Evolutionary conservation across 306 rosid genomes (phyloP), one percentile per base, ranked within the genome.

Genomic region (Casuarina cunninghamiana): DNA sequence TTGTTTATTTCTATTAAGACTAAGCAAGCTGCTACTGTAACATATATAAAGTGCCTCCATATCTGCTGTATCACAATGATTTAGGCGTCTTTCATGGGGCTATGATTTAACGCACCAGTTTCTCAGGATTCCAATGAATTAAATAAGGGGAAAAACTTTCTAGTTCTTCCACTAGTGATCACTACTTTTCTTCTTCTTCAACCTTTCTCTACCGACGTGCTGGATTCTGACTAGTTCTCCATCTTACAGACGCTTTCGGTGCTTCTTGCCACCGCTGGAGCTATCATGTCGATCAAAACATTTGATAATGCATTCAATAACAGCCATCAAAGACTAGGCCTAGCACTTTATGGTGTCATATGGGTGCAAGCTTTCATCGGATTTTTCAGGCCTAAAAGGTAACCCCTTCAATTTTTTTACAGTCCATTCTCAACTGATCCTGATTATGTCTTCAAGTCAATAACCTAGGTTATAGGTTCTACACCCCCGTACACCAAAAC

Each of bases 301-400:
- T 91, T 95, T 78, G 99, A 93, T 89, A 95, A 95, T 78, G 89
- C 94, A 80, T 95, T 95, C 86, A 88, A 93, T 72, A 95, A 95
- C 83, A 77, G 53, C 70, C 99, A 95, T 79, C 97, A 95, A 84
- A 93, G 95, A 86, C 58, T 95, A 81, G 99, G 99, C 21, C 89
- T 95, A 37, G 94, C 88, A 54, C 97, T 95, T 81, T 95, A 95
- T 77, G 84, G 62, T 82, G 97, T 89, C 35, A 72, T 93, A 2
- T 80, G 91, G 88, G 62, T 86, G 35, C 99, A 95, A 88, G 89
- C 87, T 60, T 82, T 86, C 73, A 71, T 90, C 17, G 99, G 99
- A 26, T 83, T 91, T 75, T 85, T 93, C 91, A 91, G 99, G 86
- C 99, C 99, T 81, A 94, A 81, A 42, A 92, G 97, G 98, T 89